Evolutionary conservation across 768 basidiomycete genomes (phyloP).

Genomic region (Baorangia bicolor): DNA sequence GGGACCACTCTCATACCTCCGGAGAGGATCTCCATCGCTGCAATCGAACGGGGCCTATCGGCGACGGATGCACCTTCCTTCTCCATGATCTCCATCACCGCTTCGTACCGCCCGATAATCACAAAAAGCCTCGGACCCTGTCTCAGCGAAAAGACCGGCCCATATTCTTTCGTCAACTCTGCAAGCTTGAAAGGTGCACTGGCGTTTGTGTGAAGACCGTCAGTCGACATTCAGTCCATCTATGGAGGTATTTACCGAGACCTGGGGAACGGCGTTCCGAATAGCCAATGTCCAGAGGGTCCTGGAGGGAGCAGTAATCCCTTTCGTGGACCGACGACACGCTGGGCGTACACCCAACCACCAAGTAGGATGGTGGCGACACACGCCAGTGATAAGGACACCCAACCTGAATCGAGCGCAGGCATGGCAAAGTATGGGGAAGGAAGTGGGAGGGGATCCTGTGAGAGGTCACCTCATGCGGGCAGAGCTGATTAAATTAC

Average conservation of each 20-base stretch:
- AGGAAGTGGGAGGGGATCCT: too few species aligned
- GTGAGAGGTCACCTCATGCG: too few species aligned
- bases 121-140: conserved; percentile 3
- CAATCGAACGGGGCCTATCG: conserved; percentile 1
- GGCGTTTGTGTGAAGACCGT: neutral
- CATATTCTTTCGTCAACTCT: conserved; percentile 7
- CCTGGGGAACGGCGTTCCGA: conserved; percentile 4
- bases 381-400: neutral
- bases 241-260: neutral
- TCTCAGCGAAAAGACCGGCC: conserved; percentile 2
- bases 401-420: neutral
- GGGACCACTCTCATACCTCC: conserved; percentile 5
- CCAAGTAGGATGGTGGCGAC: neutral
- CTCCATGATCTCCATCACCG: conserved; percentile 13
- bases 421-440: neutral
- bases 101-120: conserved; percentile 6
- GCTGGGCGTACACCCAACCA: neutral
- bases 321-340: neutral
- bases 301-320: conserved; percentile 2
- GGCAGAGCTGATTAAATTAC: too few species aligned
- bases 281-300: conserved; percentile 10
- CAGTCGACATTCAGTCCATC: neutral
- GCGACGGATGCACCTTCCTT: conserved; percentile 8
- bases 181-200: conserved; percentile 4
- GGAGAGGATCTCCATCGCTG: conserved; percentile 5